Conservation (phyloP, 78 protist genomes). For the Reticulomyxa filosa region DNA sequence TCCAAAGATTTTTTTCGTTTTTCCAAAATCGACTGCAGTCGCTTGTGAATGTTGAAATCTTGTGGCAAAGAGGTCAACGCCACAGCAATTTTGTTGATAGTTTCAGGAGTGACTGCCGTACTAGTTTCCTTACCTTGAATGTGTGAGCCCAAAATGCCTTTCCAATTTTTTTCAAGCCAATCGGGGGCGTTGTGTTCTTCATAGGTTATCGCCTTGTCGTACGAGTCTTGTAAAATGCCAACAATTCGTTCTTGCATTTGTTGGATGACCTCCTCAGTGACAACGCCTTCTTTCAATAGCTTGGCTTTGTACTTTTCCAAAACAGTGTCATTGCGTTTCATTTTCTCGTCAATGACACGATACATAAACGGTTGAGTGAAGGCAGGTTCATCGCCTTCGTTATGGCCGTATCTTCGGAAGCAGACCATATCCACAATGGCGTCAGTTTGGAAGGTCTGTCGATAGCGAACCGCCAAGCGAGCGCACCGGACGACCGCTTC, state of each 20-base stretch:
- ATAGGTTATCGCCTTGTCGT: too few relatives aligned
- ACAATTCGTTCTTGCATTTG: too few relatives aligned
- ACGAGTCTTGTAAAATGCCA: too few relatives aligned
- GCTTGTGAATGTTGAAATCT: background rate
- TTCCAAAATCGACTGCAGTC: background rate
- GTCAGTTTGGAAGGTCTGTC: conserved; percentile 34
- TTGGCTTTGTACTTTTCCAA: background rate
- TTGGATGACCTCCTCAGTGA: too few relatives aligned
- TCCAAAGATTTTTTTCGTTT: background rate
- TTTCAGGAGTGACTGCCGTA: too few relatives aligned
- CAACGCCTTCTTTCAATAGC: background rate
- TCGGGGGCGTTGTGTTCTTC: too few relatives aligned
- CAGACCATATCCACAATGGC: background rate
- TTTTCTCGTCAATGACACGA: conserved; percentile 28
- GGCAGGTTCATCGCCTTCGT: conserved; percentile 79
- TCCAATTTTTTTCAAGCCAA: too few relatives aligned
- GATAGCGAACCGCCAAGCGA: conserved; percentile 40
- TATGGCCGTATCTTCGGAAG: conserved; percentile 57
- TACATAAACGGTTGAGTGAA: conserved; percentile 90
- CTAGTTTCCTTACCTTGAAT: too few relatives aligned
- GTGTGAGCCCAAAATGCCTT: too few relatives aligned
- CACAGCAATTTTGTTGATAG: too few relatives aligned
- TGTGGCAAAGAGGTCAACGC: too few relatives aligned
- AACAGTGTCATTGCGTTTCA: too few relatives aligned
- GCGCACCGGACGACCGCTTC: background rate